A percentile compares a stretch with the other conserved stretches of the same genome.
Evolutionary conservation across 768 basidiomycete species (phyloP).

Genomic region (Kwoniella bestiolae): DNA sequence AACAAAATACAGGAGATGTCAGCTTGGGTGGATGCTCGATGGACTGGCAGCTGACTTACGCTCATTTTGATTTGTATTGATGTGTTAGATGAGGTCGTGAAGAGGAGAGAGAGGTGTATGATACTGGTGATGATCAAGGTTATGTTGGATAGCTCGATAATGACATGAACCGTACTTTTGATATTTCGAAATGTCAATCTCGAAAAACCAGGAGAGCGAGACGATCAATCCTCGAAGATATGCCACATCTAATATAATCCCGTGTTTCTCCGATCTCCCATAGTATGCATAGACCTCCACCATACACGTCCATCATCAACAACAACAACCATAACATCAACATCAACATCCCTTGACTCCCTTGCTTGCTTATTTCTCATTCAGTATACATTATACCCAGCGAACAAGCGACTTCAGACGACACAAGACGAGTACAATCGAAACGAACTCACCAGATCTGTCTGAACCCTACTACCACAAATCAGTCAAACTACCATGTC

Average conservation of each 20-base stretch:
- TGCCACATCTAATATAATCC: slow-evolving; percentile 8
- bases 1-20: neutral
- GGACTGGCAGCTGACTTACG: slow-evolving; percentile 10
- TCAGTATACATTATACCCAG: neutral
- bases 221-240: neutral
- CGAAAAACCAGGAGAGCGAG: neutral
- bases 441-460: neutral
- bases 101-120: neutral
- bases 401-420: neutral
- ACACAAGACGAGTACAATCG: neutral
- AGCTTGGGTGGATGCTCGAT: neutral
- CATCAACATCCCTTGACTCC: no score
- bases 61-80: slow-evolving; percentile 16
- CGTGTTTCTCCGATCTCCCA: slow-evolving; percentile 3
- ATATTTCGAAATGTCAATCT: slow-evolving; percentile 12
- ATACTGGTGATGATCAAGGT: neutral
- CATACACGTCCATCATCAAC: slow-evolving; percentile 14
- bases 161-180: no score
- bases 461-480: neutral
- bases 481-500: neutral
- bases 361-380: neutral
- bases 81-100: neutral
- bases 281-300: slow-evolving; percentile 17
- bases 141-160: no score
- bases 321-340: neutral